These are phyloP conservation scores for Phytophthora podocarpi DNA, from an alignment of 352 stramenopile genomes.

Conservation along the genomic window DNA sequence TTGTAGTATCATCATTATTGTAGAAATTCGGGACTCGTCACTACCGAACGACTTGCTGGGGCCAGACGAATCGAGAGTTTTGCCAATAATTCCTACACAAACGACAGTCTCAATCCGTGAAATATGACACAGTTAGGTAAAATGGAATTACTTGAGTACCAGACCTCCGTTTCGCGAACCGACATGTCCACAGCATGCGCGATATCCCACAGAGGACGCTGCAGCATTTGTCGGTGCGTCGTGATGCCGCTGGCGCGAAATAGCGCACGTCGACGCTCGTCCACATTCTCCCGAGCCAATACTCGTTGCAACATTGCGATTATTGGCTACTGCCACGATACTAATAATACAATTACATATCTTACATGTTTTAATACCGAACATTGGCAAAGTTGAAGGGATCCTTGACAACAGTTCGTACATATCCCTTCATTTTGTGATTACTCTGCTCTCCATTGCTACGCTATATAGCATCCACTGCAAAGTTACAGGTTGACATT, in stretches of 20 bases:
- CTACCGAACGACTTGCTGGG: conserved; percentile 47
- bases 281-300: conserved; percentile 59
- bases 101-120: background rate
- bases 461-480: no score
- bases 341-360: background rate
- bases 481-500: no score
- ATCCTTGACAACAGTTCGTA: no score
- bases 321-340: conserved; percentile 17
- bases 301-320: conserved; percentile 62
- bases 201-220: conserved; percentile 63
- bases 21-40: background rate
- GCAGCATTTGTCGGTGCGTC: conserved; percentile 57
- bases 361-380: conserved; percentile 1
- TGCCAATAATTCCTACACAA: conserved; percentile 52
- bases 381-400: conserved; percentile 4
- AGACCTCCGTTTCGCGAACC: conserved; percentile 59
- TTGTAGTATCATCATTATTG: background rate
- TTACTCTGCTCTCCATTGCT: no score
- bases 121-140: conserved; percentile 2
- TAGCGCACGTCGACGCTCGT: conserved; percentile 44
- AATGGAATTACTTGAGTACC: background rate
- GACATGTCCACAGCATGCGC: conserved; percentile 71
- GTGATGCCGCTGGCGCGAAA: conserved; percentile 60
- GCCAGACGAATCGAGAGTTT: conserved; percentile 65
- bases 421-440: no score